A percentile compares a stretch with the other conserved stretches of the same genome.
Conservation (phyloP, 2,329 filamentous ascomycete species). For the Alternaria sp. region DNA sequence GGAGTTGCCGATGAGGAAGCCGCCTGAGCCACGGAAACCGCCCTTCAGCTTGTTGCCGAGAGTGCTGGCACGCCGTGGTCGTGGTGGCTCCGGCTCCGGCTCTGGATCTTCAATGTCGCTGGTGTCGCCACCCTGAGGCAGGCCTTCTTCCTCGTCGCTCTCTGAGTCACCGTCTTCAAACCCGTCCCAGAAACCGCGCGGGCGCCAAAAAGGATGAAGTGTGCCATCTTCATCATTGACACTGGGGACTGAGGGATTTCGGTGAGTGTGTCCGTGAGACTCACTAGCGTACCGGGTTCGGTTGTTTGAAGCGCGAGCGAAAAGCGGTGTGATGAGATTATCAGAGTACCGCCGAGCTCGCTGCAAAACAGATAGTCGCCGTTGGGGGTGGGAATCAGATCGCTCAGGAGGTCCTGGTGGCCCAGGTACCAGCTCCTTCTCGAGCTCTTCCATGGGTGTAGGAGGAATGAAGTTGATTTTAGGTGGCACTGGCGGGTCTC, state of each 20-base stretch:
- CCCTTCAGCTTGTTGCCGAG: constrained; percentile 45
- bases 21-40: constrained; percentile 53
- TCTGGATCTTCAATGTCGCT: constrained; percentile 48
- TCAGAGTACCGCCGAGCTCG: constrained; percentile 58
- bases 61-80: constrained; percentile 28
- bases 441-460: constrained; percentile 59
- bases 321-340: constrained; percentile 54
- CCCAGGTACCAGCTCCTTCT: constrained; percentile 51
- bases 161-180: constrained; percentile 55
- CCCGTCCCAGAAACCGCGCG: constrained; percentile 70
- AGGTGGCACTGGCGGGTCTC: constrained; percentile 66
- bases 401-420: constrained; percentile 41
- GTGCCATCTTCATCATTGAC: constrained; percentile 55
- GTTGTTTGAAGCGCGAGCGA: constrained; percentile 42
- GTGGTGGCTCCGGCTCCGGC: constrained; percentile 23
- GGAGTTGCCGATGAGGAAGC: constrained; percentile 64
- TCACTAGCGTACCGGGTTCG: constrained; percentile 35
- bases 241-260: constrained; percentile 36
- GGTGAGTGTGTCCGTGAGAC: constrained; percentile 28
- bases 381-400: constrained; percentile 48
- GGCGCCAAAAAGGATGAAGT: constrained; percentile 70
- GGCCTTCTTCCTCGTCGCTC: constrained; percentile 45
- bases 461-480: constrained; percentile 64
- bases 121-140: constrained; percentile 59
- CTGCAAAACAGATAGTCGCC: constrained; percentile 54